Evolutionary conservation across 768 basidiomycete species (phyloP), one percentile per base, ranked within the genome.

Genomic region (Phylloporus rhodoxanthus): DNA sequence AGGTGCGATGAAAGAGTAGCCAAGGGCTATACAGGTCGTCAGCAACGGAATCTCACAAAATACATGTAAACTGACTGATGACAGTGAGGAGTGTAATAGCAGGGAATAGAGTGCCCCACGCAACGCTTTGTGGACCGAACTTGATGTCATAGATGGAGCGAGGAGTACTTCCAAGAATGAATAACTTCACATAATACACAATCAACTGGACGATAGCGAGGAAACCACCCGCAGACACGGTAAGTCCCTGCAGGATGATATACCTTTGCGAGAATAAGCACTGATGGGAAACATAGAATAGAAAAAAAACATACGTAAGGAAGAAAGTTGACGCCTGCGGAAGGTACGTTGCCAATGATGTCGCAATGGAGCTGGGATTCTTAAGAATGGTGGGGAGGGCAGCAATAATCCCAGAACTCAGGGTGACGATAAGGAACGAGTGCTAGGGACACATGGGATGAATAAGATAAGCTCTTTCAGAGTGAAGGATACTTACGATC

Each of bases 261-360:
- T 87, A 92, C 8, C 84, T 85, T 29, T 17, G n/a, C 11, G 40
- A 19, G 10, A 3, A 41, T 61, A 8, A 52, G 33, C 30, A 43
- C 20, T 5, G 10, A 13, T 4, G 14, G 44, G 14, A 37, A 28
- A 32, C 19, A 21, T 37, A 25, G 11, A n/a, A 19, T 10, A 21
- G 28, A 21, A 13, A 20, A n/a, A 21, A 11, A 25, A 23, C 79
- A 19, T 63, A 87, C 76, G 90, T 91, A 46, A 94, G 72, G 82
- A 94, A 95, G 79, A 94, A 94, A 44, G 81, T 93, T 19, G 89
- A 89, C 0, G 91, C 84, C 52, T 75, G 68, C 0, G 96, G 95
- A 42, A 99, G 72, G 40, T 93, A 81, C 17, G 68, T 62, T 0
- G 96, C 92, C 41, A 99, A 72, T 17, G 87, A 71, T 0, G 66